Evolutionary conservation across 495 filamentous ascomycete genomes (phyloP), one percentile per base, ranked within the genome.

Genomic region (Penicillium maclennaniae): DNA sequence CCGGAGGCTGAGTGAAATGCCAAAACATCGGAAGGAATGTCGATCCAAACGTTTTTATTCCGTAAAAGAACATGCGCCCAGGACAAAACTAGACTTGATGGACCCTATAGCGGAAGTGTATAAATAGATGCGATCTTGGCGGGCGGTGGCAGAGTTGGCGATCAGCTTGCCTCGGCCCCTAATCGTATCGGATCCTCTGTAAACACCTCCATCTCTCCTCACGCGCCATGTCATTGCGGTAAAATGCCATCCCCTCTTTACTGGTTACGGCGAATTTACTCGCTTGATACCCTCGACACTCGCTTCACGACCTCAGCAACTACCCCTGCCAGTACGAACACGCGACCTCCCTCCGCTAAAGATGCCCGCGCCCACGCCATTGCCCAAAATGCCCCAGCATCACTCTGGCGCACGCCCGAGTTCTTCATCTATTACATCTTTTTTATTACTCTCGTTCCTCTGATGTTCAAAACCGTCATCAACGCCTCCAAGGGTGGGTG

Each of bases 201-300:
- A 59, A 55, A 59, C 53, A 60, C 28, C 37, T 37, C 34, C 36
- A 47, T 20, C 34, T 51, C 42, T 16, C 43, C 40, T 39, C 49
- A 40, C 45, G 39, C 61, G 68, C 60, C 44, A 76, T 73, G 71
- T 66, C 60, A 61, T 44, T 59, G 59, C 40, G 26, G 53, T 67
- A 69, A 70, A 60, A 74, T 72, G 70, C 48, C 65, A 45, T 65
- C 60, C 40, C 37, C 67, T 41, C 45, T 72, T 44, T 60, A 61
- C 51, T 66, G 63, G 66, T 59, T 71, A 46, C 71, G 77, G 57
- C 77, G 76, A 43, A 68, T 92, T 46, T 95, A 91, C 73, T 85
- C 87, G 47, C 84, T 96, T 52, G 89, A 96, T 61, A 95, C 91
- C 26, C 83, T 98, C 67, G 93, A 98, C 77, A 92, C 89, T 53